A percentile compares a stretch with the other conserved stretches of the same genome.
Conservation (phyloP, 140 eudicot species). For the Senecio squalidus region DNA sequence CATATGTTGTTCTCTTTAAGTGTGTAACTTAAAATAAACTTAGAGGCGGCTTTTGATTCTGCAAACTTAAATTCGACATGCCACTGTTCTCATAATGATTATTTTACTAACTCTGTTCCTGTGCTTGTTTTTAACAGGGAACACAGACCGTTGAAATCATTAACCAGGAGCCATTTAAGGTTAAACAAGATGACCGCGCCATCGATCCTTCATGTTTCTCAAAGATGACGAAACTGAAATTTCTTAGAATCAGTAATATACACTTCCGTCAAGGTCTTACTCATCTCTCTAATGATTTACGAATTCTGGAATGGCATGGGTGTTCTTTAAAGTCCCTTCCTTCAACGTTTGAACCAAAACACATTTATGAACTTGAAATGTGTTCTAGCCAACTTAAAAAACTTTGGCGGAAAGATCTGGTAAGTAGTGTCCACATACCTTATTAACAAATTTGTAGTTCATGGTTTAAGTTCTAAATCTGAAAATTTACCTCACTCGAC, state of each 20-base stretch:
- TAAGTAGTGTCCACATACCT: not conserved
- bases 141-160: not conserved
- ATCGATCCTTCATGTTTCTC: not conserved
- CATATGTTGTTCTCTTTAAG: not conserved
- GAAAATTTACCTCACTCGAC: not conserved
- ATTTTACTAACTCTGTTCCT: not conserved
- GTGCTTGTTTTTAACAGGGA: not conserved
- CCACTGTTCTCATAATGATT: not conserved
- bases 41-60: not conserved
- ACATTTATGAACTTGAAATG: slow-evolving; percentile 21
- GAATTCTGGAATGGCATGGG: slow-evolving; percentile 20
- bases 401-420: slow-evolving; percentile 20
- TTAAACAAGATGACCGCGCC: not conserved
- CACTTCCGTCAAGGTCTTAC: not conserved
- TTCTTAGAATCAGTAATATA: slow-evolving; percentile 11
- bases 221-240: not conserved
- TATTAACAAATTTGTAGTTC: not conserved
- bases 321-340: slow-evolving; percentile 18
- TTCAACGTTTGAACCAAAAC: slow-evolving; percentile 8
- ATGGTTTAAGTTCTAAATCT: no score
- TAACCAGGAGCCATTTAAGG: not conserved
- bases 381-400: slow-evolving; percentile 14
- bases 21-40: not conserved
- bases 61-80: not conserved
- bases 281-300: slow-evolving; percentile 21